Conservation (phyloP, 768 basidiomycete genomes). For the Mycena capillaripes region DNA sequence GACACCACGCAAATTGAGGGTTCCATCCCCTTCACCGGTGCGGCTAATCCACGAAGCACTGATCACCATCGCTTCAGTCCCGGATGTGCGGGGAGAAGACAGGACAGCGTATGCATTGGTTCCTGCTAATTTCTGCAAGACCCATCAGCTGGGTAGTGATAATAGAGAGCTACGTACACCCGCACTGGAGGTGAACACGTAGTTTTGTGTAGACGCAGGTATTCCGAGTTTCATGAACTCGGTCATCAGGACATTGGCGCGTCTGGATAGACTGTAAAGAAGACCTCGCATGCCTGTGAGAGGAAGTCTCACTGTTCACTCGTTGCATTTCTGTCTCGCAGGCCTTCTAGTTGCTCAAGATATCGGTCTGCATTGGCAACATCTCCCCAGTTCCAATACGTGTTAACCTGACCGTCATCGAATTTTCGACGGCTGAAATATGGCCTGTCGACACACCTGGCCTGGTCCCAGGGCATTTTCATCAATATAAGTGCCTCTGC, state of each 20-base stretch:
- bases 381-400: slow-evolving; percentile 92
- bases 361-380: slow-evolving; percentile 91
- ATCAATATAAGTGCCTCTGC: slow-evolving; percentile 85
- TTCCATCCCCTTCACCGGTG: slow-evolving; percentile 66
- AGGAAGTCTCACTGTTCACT: slow-evolving; percentile 74
- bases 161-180: slow-evolving; percentile 59
- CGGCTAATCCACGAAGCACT: slow-evolving; percentile 92
- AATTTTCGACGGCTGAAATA: not conserved
- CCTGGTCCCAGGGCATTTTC: slow-evolving; percentile 97
- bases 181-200: slow-evolving; percentile 66
- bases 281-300: not conserved
- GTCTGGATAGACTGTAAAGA: slow-evolving; percentile 57
- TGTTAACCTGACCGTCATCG: slow-evolving; percentile 75
- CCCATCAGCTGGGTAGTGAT: not conserved
- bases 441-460: slow-evolving; percentile 70
- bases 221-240: slow-evolving; percentile 87
- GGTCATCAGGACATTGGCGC: slow-evolving; percentile 69
- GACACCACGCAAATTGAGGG: slow-evolving; percentile 87
- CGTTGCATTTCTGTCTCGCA: slow-evolving; percentile 75
- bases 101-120: slow-evolving; percentile 88
- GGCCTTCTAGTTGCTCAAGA: slow-evolving; percentile 74
- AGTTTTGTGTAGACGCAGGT: slow-evolving; percentile 75
- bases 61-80: slow-evolving; percentile 92
- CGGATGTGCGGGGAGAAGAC: slow-evolving; percentile 90
- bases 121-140: slow-evolving; percentile 67